Conservation (phyloP, 164 flowering plant species). For the Tetracentron sinense region DNA sequence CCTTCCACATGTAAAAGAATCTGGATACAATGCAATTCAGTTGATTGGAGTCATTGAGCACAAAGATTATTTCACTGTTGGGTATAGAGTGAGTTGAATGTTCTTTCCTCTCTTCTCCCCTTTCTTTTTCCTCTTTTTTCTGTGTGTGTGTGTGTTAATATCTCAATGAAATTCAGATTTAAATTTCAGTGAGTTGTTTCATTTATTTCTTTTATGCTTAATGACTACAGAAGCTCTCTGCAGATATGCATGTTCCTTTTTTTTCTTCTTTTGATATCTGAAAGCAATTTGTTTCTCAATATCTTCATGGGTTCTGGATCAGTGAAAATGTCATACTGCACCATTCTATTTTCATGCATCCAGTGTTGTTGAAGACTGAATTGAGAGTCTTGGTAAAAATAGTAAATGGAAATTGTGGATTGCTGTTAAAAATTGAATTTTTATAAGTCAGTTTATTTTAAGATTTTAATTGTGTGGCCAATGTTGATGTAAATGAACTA, state of each 20-base stretch:
- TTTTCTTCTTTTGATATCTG: not conserved
- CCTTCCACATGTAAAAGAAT: constrained; percentile 77
- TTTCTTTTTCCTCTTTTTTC: not conserved
- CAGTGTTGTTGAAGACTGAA: not conserved
- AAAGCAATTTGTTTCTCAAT: no score
- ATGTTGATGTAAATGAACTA: no score
- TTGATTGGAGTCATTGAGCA: constrained; percentile 88
- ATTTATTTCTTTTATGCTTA: not conserved
- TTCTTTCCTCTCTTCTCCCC: not conserved
- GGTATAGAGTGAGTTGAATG: constrained; percentile 69
- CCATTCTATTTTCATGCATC: no score
- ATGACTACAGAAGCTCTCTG: not conserved
- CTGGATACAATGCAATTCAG: constrained; percentile 93
- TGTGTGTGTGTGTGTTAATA: not conserved
- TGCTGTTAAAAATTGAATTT: no score
- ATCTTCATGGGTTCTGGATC: not conserved
- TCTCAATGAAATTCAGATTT: not conserved
- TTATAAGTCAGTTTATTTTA: not conserved
- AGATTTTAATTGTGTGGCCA: not conserved
- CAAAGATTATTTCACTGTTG: constrained; percentile 90
- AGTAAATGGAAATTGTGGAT: no score
- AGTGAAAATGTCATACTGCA: no score
- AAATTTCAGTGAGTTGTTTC: not conserved
- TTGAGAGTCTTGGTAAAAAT: no score
- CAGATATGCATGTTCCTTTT: not conserved